A percentile compares a stretch with the other conserved stretches of the same genome.
These are phyloP conservation scores for Patellifolia procumbens DNA, from an alignment of 179 eudicot genomes.

Conservation along the genomic window DNA sequence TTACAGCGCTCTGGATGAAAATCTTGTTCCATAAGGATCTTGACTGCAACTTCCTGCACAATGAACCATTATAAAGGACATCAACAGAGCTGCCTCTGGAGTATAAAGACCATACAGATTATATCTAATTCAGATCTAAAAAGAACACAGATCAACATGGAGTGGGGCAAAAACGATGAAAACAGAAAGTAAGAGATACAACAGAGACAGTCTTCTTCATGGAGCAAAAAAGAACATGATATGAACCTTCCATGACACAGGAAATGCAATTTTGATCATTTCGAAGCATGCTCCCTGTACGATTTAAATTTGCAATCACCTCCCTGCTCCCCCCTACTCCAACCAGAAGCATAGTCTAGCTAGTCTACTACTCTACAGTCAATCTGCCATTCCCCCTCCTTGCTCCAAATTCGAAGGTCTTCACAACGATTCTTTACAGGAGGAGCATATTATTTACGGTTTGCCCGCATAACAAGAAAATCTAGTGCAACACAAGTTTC, in stretches of 20 bases:
- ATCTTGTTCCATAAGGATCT: slow-evolving; percentile 95
- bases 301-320: no score
- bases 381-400: neutral
- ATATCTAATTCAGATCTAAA: no score
- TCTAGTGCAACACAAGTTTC: neutral
- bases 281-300: no score
- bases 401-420: neutral
- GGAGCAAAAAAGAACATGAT: neutral
- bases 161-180: neutral
- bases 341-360: neutral
- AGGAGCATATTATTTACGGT: no score
- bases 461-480: neutral
- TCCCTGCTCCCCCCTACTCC: no score
- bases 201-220: neutral
- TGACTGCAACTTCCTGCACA: slow-evolving; percentile 96
- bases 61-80: neutral
- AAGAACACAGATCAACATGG: neutral
- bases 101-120: neutral
- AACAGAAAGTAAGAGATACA: neutral
- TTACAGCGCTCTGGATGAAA: slow-evolving; percentile 74
- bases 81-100: neutral
- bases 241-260: neutral
- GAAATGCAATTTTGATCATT: neutral
- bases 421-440: no score
- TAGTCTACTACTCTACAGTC: no score